These are phyloP conservation scores for Chalaropsis thielavioides DNA, from an alignment of 2,329 filamentous ascomycete genomes.

Conservation along the genomic window DNA sequence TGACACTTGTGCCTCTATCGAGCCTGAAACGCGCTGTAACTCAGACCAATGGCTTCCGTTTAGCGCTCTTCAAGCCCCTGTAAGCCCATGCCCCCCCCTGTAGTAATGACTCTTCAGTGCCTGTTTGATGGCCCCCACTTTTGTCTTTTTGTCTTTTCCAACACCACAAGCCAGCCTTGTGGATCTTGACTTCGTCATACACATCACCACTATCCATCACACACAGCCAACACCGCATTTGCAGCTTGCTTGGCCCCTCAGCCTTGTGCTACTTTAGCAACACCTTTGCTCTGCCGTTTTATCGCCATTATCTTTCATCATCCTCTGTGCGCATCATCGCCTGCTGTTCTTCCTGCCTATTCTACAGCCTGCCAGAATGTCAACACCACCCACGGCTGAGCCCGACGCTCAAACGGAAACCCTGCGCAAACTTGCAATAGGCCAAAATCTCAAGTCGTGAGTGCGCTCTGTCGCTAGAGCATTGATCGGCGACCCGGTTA, in stretches of 20 bases:
- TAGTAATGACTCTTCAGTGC: neutral
- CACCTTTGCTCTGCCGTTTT: neutral
- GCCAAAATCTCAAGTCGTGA: conserved; percentile 2
- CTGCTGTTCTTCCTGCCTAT: neutral
- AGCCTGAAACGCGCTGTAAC: neutral
- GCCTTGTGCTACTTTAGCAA: neutral
- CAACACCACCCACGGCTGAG: neutral
- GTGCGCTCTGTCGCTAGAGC: neutral
- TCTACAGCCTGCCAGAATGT: neutral
- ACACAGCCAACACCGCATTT: neutral
- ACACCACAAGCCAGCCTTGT: neutral
- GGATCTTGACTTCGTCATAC: neutral
- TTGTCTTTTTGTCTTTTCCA: too few relatives aligned
- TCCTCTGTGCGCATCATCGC: neutral
- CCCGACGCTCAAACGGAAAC: neutral
- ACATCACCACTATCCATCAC: neutral
- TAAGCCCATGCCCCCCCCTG: neutral
- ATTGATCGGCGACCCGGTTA: neutral
- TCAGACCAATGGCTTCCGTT: neutral
- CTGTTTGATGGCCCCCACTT: neutral
- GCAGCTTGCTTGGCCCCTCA: neutral
- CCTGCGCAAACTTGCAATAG: conserved; percentile 9
- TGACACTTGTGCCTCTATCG: neutral
- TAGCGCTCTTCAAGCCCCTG: neutral
- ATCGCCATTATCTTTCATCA: neutral